Percentiles rank a stretch among this genome's conserved stretches.
Conservation (phyloP, 208 protist species). For the Phytomonas sp. region DNA sequence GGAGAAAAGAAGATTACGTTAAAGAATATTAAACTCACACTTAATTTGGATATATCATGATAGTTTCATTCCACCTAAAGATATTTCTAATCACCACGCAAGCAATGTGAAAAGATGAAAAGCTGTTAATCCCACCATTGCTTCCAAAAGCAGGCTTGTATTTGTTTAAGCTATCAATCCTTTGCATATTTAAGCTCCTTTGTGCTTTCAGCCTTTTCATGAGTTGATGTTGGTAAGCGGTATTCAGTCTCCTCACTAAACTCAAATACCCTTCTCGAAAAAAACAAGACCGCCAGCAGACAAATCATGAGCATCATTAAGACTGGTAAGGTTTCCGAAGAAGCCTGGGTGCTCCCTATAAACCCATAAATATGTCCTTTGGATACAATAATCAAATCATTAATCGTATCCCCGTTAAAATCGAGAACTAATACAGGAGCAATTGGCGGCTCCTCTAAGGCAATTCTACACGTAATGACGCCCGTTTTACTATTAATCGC, state of each 20-base stretch:
- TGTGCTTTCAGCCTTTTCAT: constrained; percentile 15
- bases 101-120: not conserved
- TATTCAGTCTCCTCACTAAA: constrained; percentile 24
- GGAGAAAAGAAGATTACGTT: not conserved
- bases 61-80: not conserved
- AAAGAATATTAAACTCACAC: not conserved
- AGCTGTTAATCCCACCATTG: not conserved
- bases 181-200: constrained; percentile 30
- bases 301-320: constrained; percentile 71
- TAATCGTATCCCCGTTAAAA: constrained; percentile 83
- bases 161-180: constrained; percentile 15
- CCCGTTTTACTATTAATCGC: constrained; percentile 58
- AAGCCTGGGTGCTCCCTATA: constrained; percentile 43
- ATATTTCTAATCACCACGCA: not conserved
- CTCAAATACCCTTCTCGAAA: constrained; percentile 33
- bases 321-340: constrained; percentile 53
- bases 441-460: constrained; percentile 40
- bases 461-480: constrained; percentile 44
- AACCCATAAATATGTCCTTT: constrained; percentile 58
- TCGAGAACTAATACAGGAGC: constrained; percentile 74
- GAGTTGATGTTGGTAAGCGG: constrained; percentile 20
- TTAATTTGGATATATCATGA: not conserved
- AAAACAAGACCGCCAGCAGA: constrained; percentile 64
- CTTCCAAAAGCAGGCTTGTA: not conserved
- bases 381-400: constrained; percentile 81